A percentile compares a stretch with the other conserved stretches of the same genome.
phyloP scores from a whole-genome alignment of 805 yeast genomes.

The Metschnikowia drakensbergensis region DNA sequence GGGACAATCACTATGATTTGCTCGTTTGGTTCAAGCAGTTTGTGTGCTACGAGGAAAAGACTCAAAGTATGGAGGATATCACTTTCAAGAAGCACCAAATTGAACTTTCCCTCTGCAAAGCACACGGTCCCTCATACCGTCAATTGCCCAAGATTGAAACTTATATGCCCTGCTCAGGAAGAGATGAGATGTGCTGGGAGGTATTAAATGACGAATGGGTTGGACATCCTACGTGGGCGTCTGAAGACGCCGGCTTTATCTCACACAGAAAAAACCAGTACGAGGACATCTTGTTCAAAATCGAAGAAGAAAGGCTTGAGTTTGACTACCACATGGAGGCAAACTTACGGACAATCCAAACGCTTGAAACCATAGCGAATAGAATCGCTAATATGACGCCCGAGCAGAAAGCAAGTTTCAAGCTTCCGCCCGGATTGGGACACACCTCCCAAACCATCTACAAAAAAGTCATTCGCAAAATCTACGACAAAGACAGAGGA shows the following conservation, averaged over 20 bases:
- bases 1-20: constrained; percentile 67
- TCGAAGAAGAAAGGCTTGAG: constrained; percentile 97
- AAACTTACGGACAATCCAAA: constrained; percentile 90
- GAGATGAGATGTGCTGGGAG: constrained; percentile 99
- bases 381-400: constrained; percentile 89
- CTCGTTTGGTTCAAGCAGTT: constrained; percentile 89
- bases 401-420: constrained; percentile 82
- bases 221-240: constrained; percentile 99
- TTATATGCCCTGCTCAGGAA: constrained; percentile 94
- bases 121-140: constrained; percentile 94
- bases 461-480: constrained; percentile 86
- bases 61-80: constrained; percentile 84
- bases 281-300: constrained; percentile 90
- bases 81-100: constrained; percentile 84
- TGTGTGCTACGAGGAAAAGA: constrained; percentile 83
- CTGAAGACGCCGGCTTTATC: constrained; percentile 97
- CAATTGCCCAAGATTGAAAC: constrained; percentile 91
- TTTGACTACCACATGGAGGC: constrained; percentile 96
- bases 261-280: constrained; percentile 99
- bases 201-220: constrained; percentile 99
- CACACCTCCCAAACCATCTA: constrained; percentile 88
- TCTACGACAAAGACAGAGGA: constrained; percentile 92
- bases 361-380: constrained; percentile 90
- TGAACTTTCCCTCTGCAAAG: constrained; percentile 85
- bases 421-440: constrained; percentile 89